Evolutionary conservation across 805 yeast genomes (phyloP), one percentile per base, ranked within the genome.

Genomic region (Candida xiaguanensis): DNA sequence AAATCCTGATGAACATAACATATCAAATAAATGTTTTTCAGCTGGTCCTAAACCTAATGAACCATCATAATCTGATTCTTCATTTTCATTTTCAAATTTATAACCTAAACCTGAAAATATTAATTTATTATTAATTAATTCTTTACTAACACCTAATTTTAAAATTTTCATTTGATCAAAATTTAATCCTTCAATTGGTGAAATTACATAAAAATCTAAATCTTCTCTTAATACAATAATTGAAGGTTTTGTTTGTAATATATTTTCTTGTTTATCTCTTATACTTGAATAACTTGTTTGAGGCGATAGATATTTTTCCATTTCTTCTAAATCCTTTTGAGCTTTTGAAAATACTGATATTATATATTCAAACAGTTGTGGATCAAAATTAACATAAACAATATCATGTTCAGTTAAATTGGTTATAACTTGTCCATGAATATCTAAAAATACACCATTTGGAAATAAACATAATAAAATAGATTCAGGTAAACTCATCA

Each of bases 211-310:
- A 62, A 78, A 93, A 57, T 93, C 99, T 49, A 93, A 72, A 61
- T 93, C 99, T 59, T 93, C 99, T 46, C 97, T 72, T 39, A 93
- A 70, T 3, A 91, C 96, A 40, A 93, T 88, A 31, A 93, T 82
- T 1, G 96, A 83, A 0, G 98, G 99, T 49, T 87, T 85, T 44
- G 78, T 80, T 47, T 77, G 80, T 45, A 90, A 66, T 3, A 89
- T 78, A 33, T 78, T 80, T 19, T 55, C 59, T 32, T 50, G 61
- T 11, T 26, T 26, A 15, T 27, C 24, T 15, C 19, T 19, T 8
- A 26, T 6, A 13, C 43, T 40, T 9, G 39, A 38, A 28, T 48
- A 48, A 19, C 57, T 49, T 4, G 48, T 49, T 38, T 56, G 63
- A 2, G 78, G 75, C 4, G 74, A 59, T 13, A 25, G n/a, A 16